A percentile compares a stretch with the other conserved stretches of the same genome.
Conservation (phyloP, 305 asterid genomes). For the Striga hermonthica region DNA sequence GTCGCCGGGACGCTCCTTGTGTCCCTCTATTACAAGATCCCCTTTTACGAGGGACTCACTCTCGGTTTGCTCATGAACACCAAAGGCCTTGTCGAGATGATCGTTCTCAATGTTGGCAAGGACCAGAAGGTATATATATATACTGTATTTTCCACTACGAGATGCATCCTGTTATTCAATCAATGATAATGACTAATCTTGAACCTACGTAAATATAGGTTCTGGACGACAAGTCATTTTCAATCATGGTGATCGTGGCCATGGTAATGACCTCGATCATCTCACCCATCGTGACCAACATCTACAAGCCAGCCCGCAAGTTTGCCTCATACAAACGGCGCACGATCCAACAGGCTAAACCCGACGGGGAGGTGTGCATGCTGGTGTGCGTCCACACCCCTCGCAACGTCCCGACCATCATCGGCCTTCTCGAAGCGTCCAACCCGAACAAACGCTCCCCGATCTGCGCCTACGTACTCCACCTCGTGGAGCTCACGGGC, state of each 20-base stretch:
- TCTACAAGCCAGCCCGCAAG: constrained; percentile 67
- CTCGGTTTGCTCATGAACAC: constrained; percentile 90
- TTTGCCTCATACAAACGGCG: constrained; percentile 58
- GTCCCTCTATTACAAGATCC: constrained; percentile 64
- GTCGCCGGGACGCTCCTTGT: constrained; percentile 70
- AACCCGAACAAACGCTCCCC: constrained; percentile 71
- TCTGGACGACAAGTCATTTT: constrained; percentile 62
- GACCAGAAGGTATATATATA: constrained; percentile 96
- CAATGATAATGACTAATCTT: too few species aligned
- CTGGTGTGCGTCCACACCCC: constrained; percentile 74
- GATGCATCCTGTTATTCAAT: too few species aligned
- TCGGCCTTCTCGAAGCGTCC: constrained; percentile 80
- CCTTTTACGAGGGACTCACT: constrained; percentile 69
- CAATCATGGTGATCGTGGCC: constrained; percentile 74
- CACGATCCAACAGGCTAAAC: constrained; percentile 57
- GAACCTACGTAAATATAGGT: constrained; percentile 44
- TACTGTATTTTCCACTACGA: too few species aligned
- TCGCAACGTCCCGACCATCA: constrained; percentile 75
- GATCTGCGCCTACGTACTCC: constrained; percentile 57
- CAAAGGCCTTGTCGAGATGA: constrained; percentile 89
- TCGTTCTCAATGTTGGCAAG: constrained; percentile 86
- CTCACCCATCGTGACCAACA: constrained; percentile 51
- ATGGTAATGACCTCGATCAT: constrained; percentile 63
- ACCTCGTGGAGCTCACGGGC: constrained; percentile 86
- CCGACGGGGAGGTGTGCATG: constrained; percentile 61